phyloP scores from a whole-genome alignment of 192 early-diverging fungal species.

The Podila minutissima region DNA sequence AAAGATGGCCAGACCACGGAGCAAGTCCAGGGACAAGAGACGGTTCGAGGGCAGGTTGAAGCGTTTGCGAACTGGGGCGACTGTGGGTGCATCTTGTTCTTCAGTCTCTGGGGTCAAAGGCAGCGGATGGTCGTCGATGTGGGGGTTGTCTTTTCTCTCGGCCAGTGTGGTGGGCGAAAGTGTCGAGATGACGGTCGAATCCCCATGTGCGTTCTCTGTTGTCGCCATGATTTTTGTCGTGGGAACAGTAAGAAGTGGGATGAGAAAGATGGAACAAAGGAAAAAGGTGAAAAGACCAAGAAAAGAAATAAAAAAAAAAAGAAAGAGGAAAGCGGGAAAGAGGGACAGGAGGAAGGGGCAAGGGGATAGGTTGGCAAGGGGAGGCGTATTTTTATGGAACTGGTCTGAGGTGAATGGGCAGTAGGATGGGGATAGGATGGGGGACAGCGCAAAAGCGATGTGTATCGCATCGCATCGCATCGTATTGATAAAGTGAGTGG shows the following conservation, averaged over 20 bases:
- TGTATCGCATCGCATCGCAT: too few relatives aligned
- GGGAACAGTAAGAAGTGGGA: background rate
- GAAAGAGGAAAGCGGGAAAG: background rate
- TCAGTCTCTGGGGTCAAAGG: background rate
- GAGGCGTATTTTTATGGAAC: background rate
- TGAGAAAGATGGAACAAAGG: background rate
- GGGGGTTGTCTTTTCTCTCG: background rate
- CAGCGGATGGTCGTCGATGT: background rate
- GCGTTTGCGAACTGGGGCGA: background rate
- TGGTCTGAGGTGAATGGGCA: background rate
- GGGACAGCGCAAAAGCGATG: background rate
- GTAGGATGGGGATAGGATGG: background rate
- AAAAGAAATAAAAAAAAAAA: background rate
- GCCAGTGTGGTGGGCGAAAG: background rate
- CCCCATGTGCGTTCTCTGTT: background rate
- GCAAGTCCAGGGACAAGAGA: constrained; percentile 55
- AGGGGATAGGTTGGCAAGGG: background rate
- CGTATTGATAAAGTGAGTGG: background rate
- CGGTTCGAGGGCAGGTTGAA: constrained; percentile 40
- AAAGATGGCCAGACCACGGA: constrained; percentile 59
- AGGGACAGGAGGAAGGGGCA: background rate
- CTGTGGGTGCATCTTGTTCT: background rate
- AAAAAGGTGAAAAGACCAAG: background rate
- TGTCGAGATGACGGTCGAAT: constrained; percentile 1
- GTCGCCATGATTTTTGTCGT: background rate